phyloP scores from a whole-genome alignment of 192 early-diverging fungal genomes.

The Backusella psychrophila region DNA sequence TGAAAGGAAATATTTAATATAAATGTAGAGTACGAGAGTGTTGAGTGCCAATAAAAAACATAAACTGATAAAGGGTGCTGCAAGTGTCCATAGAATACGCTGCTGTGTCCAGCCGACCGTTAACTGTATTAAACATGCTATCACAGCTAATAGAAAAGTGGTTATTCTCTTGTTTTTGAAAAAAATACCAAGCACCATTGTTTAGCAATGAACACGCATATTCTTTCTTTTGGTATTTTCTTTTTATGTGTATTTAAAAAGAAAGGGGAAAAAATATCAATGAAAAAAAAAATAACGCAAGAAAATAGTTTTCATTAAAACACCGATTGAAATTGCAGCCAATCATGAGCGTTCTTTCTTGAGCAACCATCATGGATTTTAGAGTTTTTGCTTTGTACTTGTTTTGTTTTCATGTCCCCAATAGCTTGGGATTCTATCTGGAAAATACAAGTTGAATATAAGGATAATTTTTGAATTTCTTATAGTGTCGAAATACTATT shows the following conservation, averaged over 20 bases:
- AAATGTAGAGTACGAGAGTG: slow-evolving; percentile 26
- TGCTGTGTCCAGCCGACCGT: background rate
- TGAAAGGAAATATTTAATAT: slow-evolving; percentile 30
- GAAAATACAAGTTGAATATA: background rate
- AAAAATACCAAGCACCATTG: slow-evolving; percentile 6
- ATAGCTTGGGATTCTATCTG: background rate
- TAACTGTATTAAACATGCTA: slow-evolving; percentile 7
- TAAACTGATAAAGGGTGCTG: slow-evolving; percentile 14
- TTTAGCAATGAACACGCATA: slow-evolving; percentile 8
- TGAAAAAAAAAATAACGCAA: background rate
- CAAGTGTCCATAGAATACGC: background rate
- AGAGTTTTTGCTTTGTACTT: too few relatives aligned
- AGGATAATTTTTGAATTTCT: background rate
- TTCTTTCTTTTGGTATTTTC: background rate
- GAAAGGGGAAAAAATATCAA: background rate
- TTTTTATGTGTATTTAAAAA: background rate
- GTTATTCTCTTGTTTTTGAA: slow-evolving; percentile 2
- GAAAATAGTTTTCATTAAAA: background rate
- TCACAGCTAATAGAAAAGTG: background rate
- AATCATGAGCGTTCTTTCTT: background rate
- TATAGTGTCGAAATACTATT: too few relatives aligned
- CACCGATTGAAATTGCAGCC: background rate
- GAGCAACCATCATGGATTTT: background rate
- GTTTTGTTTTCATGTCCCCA: background rate
- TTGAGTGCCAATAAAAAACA: slow-evolving; percentile 21